Percentiles rank a stretch among this genome's conserved stretches.
phyloP scores from a whole-genome alignment of 1,139 yeast species.

The Kodamaea sp. region DNA sequence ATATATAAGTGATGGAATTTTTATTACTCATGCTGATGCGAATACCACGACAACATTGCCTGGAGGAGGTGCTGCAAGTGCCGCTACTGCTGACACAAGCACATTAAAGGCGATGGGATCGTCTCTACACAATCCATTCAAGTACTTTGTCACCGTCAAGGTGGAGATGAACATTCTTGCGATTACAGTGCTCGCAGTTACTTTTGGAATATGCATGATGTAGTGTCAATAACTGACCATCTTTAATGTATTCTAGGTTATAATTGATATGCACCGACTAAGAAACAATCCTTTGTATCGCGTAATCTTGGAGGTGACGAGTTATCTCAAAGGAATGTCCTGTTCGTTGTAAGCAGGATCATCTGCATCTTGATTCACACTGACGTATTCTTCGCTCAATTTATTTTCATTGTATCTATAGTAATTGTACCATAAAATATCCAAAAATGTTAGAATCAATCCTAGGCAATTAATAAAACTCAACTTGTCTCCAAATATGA shows the following conservation, averaged over 20 bases:
- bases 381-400: constrained; percentile 1
- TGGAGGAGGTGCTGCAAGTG: constrained; percentile 9
- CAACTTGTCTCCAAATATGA: constrained; percentile 75
- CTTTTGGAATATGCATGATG: too few relatives aligned
- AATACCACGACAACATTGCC: constrained; percentile 5
- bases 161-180: too few relatives aligned
- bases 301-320: background rate
- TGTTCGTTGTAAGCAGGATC: background rate
- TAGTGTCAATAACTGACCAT: background rate
- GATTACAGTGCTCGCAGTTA: too few relatives aligned
- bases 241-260: too few relatives aligned
- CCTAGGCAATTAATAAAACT: constrained; percentile 74
- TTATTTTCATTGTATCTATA: constrained; percentile 45
- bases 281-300: too few relatives aligned
- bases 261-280: too few relatives aligned
- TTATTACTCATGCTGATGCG: constrained; percentile 6
- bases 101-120: background rate
- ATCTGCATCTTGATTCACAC: constrained; percentile 3
- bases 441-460: constrained; percentile 68
- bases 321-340: constrained; percentile 1
- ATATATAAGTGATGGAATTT: constrained; percentile 8
- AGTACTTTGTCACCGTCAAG: too few relatives aligned
- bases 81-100: constrained; percentile 7
- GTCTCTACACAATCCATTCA: background rate
- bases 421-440: constrained; percentile 80